Evolutionary conservation across 148 eudicot species (phyloP).

Genomic region (Oxyria digyna): DNA sequence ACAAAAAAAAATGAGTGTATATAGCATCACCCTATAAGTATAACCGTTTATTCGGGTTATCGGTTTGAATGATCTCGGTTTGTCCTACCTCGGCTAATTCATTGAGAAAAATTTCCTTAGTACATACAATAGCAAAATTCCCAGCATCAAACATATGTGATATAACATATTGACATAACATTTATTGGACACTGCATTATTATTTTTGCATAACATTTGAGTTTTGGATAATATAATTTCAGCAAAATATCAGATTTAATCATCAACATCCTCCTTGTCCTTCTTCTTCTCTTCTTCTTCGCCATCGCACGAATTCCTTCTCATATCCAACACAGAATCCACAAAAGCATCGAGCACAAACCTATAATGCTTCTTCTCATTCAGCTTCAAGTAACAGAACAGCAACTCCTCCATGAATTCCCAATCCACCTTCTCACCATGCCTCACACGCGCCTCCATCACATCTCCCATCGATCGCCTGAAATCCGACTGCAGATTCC

Average conservation of each 20-base stretch:
- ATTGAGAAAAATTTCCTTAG: no score
- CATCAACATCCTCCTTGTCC: background rate
- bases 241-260: background rate
- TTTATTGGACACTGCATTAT: no score
- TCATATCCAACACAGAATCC: conserved; percentile 32
- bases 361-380: conserved; percentile 44
- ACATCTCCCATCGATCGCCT: conserved; percentile 56
- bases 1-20: no score
- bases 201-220: no score
- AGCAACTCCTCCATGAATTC: conserved; percentile 65
- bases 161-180: no score
- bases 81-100: no score
- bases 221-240: no score
- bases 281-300: background rate
- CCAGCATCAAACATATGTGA: no score
- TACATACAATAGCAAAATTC: no score
- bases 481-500: conserved; percentile 52
- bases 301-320: conserved; percentile 13
- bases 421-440: conserved; percentile 47
- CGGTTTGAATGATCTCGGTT: no score
- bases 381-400: conserved; percentile 52
- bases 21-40: no score
- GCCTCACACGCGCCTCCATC: conserved; percentile 30
- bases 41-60: no score
- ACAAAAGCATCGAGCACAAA: conserved; percentile 55